These are phyloP conservation scores for Fraxinus latifolia DNA, from an alignment of 305 asterid species.

Conservation along the genomic window DNA sequence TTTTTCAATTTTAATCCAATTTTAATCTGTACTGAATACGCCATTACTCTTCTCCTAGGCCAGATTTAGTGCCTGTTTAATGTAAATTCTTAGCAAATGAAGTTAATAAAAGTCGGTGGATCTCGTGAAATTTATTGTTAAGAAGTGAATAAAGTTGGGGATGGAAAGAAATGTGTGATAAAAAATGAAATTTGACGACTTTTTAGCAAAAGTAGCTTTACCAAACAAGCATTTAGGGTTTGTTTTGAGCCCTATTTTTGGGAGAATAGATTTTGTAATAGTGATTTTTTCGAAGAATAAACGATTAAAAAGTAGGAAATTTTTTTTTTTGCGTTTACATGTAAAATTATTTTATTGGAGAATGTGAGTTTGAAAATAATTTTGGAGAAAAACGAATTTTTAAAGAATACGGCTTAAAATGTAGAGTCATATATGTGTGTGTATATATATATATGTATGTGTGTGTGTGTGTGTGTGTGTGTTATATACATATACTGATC, in stretches of 20 bases:
- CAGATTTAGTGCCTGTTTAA: neutral
- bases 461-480: too few species aligned
- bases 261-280: neutral
- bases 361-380: too few species aligned
- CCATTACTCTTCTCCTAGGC: neutral
- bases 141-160: neutral
- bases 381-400: too few species aligned
- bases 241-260: neutral
- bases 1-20: too few species aligned
- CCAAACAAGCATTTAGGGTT: neutral
- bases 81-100: too few species aligned
- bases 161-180: neutral
- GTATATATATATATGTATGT: too few species aligned
- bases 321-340: neutral
- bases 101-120: neutral
- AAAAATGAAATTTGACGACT: neutral
- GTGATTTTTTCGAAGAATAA: too few species aligned
- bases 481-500: too few species aligned
- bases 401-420: neutral
- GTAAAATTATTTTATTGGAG: neutral
- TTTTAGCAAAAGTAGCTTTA: neutral
- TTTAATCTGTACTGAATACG: too few species aligned
- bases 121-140: neutral
- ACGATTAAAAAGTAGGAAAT: too few species aligned
- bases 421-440: neutral